Conservation (phyloP, 2,329 filamentous ascomycete genomes). For the Venturia aucupariae region DNA sequence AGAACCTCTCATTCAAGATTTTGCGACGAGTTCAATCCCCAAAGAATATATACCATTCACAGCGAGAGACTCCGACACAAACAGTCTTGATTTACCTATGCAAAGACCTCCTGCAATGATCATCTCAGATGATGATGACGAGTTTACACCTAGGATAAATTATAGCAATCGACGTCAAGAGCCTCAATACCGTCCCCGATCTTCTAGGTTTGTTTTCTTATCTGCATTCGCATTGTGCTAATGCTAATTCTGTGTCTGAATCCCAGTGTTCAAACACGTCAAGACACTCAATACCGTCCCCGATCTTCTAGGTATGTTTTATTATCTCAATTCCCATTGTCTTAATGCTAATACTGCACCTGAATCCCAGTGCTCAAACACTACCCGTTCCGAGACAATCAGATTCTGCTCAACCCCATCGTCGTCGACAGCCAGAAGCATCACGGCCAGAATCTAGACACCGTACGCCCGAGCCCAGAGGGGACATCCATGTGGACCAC, state of each 20-base stretch:
- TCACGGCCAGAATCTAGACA: background rate
- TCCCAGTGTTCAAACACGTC: no score
- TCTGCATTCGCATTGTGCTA: background rate
- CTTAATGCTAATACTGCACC: background rate
- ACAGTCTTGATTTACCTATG: background rate
- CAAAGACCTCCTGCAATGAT: background rate
- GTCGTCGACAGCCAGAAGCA: background rate
- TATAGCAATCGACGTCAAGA: background rate
- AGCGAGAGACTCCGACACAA: background rate
- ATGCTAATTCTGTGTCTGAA: background rate
- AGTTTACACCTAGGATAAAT: background rate
- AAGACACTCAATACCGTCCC: background rate
- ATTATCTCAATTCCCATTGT: background rate
- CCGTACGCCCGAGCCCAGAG: background rate
- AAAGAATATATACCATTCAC: constrained; percentile 6
- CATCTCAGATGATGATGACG: background rate
- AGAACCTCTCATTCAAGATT: constrained; percentile 19
- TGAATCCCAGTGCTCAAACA: background rate
- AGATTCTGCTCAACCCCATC: background rate
- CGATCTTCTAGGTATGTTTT: background rate
- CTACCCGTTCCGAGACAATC: background rate
- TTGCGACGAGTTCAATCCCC: constrained; percentile 13
- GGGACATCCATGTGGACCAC: background rate
- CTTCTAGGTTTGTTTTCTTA: background rate
- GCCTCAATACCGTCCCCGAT: background rate